Base-by-base conservation (phyloP, 2,329 filamentous ascomycete genomes). In the Talaromyces verruculosus region DNA sequence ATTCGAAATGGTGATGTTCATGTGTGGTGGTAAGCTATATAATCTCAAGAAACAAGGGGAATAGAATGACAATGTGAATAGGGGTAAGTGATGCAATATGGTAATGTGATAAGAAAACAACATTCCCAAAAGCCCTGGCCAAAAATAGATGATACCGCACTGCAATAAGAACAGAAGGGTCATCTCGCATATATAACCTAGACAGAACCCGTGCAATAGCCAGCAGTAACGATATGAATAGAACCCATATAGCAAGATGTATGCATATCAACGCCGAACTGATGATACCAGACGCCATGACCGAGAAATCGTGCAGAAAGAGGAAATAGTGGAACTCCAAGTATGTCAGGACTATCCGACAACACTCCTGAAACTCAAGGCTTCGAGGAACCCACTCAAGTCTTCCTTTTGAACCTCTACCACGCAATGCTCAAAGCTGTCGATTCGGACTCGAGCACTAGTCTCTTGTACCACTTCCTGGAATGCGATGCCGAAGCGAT, bases 351-450 rank as follows among this genome's bases (percentile, higher is more conserved):
- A 19, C 73, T 72, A 85, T 39, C 86, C 87, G 65, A 89, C 90
- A 19, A 98, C 93, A 65, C 89, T 89, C 84, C 96, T 96, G 85
- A 93, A 89, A 79, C 93, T 97, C 75, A 99, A 78, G 65, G 90
- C 89, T 81, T 99, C 95, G 70, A 99, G 82, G 77, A 99, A 99
- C 0, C 90, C 92, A 17, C 88, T 88, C 33, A 99, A 81, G 78
- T 98, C 95, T 75, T 98, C 95, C 82, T 97, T 97, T 79, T 89
- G 89, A n/a, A 99, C 94, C 77, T 99, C 95, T 57, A 98, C 93
- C 7, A 98, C 95, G 73, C 92, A 96, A 77, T 97, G 92, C 79
- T 99, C 95, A 74, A 99, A 99, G 77, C 91, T 96, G 79, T 99
- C 95, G 75, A 97, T 96, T 67, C 93, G 84, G 22, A 98, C 93